Percentiles rank a stretch among this genome's conserved stretches.
Evolutionary conservation across 352 stramenopile genomes (phyloP).

Genomic region (Phytophthora tentaculata): DNA sequence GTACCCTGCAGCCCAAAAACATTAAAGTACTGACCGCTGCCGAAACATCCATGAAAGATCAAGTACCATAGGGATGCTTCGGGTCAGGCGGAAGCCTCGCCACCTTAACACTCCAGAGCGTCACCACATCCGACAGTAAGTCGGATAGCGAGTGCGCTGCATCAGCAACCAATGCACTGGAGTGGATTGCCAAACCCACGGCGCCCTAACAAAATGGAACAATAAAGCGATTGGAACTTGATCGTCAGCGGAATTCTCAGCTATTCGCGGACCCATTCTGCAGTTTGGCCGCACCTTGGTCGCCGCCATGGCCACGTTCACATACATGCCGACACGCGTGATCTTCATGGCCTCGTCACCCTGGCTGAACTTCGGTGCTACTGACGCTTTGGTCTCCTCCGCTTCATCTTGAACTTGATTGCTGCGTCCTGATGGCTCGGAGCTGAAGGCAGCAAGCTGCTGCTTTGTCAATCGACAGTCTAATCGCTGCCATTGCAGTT

Average conservation of each 20-base stretch:
- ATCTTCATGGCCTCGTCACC: conserved; percentile 84
- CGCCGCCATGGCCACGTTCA: conserved; percentile 93
- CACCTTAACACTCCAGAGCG: conserved; percentile 93
- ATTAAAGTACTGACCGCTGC: background rate
- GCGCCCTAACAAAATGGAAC: conserved; percentile 46
- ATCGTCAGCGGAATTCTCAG: conserved; percentile 7
- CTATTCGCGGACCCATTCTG: conserved; percentile 13
- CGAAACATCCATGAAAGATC: background rate
- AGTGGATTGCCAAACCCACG: conserved; percentile 82
- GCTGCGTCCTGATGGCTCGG: conserved; percentile 6
- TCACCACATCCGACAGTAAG: conserved; percentile 97
- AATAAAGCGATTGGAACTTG: conserved; percentile 3
- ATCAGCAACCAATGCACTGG: conserved; percentile 94
- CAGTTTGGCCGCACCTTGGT: conserved; percentile 72
- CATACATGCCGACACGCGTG: conserved; percentile 92
- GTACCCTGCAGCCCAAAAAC: conserved; percentile 55
- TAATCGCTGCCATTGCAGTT: conserved; percentile 22
- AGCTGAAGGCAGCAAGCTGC: conserved; percentile 29
- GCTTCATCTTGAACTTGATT: conserved; percentile 11
- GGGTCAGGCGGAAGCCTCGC: conserved; percentile 93
- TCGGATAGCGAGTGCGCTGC: conserved; percentile 96
- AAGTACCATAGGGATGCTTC: conserved; percentile 88
- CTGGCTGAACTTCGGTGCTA: conserved; percentile 24
- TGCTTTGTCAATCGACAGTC: conserved; percentile 26
- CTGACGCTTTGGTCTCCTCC: background rate